Base-by-base conservation (phyloP, 768 basidiomycete species). In the Chalciporus pseudorubinellus region DNA sequence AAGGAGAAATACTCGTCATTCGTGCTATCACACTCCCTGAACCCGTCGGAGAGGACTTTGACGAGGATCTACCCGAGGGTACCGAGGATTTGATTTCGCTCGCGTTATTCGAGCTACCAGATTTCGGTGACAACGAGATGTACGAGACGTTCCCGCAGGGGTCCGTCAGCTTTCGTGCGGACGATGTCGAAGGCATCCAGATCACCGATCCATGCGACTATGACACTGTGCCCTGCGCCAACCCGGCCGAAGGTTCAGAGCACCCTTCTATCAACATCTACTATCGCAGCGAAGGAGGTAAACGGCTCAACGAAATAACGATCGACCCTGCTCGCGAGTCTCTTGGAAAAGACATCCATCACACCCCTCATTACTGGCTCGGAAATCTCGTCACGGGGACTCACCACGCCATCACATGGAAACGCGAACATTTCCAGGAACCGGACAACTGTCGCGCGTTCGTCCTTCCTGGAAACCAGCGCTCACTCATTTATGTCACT, bases 1-100 rank as follows among this genome's bases (percentile, higher is more conserved):
- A 84, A 60, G 66, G 70, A 9, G 72, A 80, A 46, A 64, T 85
- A 12, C 67, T 85, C 19, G 70, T 82, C 46, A 71, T 82, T 41
- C 80, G 83, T 31, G 68, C 71, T 4, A 55, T 77, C 42, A 62
- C 59, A 36, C 59, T 62, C 33, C 56, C 59, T 29, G 44, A 21
- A 5, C 16, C 41, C 5, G 55, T 58, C 1, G 21, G 3, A 21
- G 13, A 19, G 18, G 50, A 55, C n/a, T 43, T 26, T 26, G 34
- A 16, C n/a, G 34, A 36, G 7, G 34, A 36, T 36, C 34, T 36
- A 36, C 34, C 33, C 41, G 22, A 56, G 55, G 4, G 53, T 48
- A 20, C 65, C 63, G 4, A 59, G 29, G 67, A 69, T 20, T 57
- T 68, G 18, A 61, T 69, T 50, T 66, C 65, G 36, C 24, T 69